Percentiles rank a stretch among this genome's conserved stretches.
Evolutionary conservation across 805 yeast species (phyloP).

Genomic region (Barnettozyma californica): DNA sequence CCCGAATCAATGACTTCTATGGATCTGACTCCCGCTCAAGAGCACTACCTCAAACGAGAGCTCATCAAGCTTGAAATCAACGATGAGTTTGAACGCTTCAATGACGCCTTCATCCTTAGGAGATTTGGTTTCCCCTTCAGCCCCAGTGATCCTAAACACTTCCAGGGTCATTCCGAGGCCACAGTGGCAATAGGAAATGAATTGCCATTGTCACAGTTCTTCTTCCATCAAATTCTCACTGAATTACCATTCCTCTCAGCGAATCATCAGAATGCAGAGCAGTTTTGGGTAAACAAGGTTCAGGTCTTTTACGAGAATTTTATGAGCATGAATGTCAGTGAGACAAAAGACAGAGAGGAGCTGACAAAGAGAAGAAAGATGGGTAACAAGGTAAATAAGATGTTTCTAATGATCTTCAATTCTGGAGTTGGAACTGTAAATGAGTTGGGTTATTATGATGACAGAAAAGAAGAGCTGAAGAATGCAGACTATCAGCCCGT

Average conservation of each 20-base stretch:
- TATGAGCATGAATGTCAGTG: slow-evolving; percentile 64
- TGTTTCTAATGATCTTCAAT: slow-evolving; percentile 64
- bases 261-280: slow-evolving; percentile 37
- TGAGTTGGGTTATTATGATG: slow-evolving; percentile 44
- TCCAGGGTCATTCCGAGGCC: neutral
- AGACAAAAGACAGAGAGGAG: slow-evolving; percentile 70
- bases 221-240: slow-evolving; percentile 55
- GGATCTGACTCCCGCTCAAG: slow-evolving; percentile 55
- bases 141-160: slow-evolving; percentile 34
- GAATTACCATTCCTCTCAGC: slow-evolving; percentile 71
- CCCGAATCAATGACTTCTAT: neutral
- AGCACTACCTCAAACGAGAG: slow-evolving; percentile 84
- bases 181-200: slow-evolving; percentile 19
- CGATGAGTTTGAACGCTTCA: slow-evolving; percentile 54
- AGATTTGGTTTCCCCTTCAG: slow-evolving; percentile 77
- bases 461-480: slow-evolving; percentile 25
- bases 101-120: slow-evolving; percentile 58
- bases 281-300: slow-evolving; percentile 75
- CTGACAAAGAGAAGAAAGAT: slow-evolving; percentile 64
- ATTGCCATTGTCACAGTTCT: slow-evolving; percentile 66
- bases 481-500: slow-evolving; percentile 19
- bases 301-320: slow-evolving; percentile 81
- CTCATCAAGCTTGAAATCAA: slow-evolving; percentile 57
- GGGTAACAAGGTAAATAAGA: slow-evolving; percentile 53
- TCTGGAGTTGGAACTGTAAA: slow-evolving; percentile 63